Evolutionary conservation across 83 land plant species (phyloP), one percentile per base, ranked within the genome.

Genomic region (Larix sibirica): DNA sequence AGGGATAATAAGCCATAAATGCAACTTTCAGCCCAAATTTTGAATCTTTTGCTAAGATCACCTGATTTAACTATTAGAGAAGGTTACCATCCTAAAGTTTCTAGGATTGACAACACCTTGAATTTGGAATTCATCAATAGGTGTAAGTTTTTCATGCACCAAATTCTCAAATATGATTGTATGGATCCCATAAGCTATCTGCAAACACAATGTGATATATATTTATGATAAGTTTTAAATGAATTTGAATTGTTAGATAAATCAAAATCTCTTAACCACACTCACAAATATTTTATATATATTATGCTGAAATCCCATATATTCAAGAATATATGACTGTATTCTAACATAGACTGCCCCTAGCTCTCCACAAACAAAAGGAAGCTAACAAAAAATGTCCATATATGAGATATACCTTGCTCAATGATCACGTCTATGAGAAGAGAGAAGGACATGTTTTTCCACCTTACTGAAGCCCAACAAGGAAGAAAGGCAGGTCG

Each of bases 371-470:
- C 75, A 36, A 24, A 47, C 54, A 38, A 70, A 36, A 70, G 40
- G 16, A 70, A 40, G 16, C 13, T 17, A 38, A 38, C 40, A 12
- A 38, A 70, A 36, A 38, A 28, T 17, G 44, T 70, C 16, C 20
- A 31, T 26, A 67, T 12, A 67, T 12, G 38, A 36, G 50, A 6
- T 70, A 17, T 76, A 94, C 97, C 97, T 94, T 95, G 94, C 83
- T 95, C 97, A 80, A 95, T 87, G 6, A 91, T 85, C 69, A 93
- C 80, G 82, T 93, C 95, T 75, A 92, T 92, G 66, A 95, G 88
- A 68, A 85, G 80, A 76, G 90, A 83, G 88, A n/a, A 92, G 88
- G 18, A 92, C 84, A 81, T 82, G 87, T 82, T 85, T 92, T 88
- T 95, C 94, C 16, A 86, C 87, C 33, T 76, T 88, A 40, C 66